Evolutionary conservation across 2,329 filamentous ascomycete species (phyloP), one percentile per base, ranked within the genome.

Genomic region (Alternaria arborescens): DNA sequence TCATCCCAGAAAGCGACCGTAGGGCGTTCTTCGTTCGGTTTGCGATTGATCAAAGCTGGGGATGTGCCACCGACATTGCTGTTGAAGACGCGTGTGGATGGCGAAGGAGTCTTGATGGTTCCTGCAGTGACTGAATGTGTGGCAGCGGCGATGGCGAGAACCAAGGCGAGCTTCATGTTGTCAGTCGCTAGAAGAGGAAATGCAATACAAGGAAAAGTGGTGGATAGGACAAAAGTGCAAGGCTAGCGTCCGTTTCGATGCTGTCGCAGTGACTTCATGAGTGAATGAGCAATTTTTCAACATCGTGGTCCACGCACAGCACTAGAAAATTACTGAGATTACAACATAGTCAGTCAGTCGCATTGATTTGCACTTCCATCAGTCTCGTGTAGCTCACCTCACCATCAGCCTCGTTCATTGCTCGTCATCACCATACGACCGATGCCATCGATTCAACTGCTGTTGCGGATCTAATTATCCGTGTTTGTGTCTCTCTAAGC

Each of bases 1-100:
- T 65, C 57, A n/a, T 62, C 60, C 32, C 52, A 67, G 47, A 67
- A 68, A 16, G 50, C 20, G 20, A 41, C 22, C 4, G 16, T 36
- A 11, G 43, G 42, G 22, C 22, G 34, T 18, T 22, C 11, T 20
- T 24, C 22, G 40, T 43, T 47, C 16, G 26, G 11, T 30, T 32
- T 28, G 30, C 16, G 44, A 28, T 24, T 47, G 16, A 6, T 32
- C 44, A 30, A 18, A 47, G 18, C 12, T 20, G 28, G 28, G 28
- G 11, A 14, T 20, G 28, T 10, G 44, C 26, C 10, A 26, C 26
- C 32, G 44, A 32, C 12, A 30, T 32, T 30, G 4, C 26, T 26
- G n/a, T 47, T 18, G 11, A 16, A 47, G 44, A 47, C 12, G 44
- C n/a, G 26, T 47, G 44, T 30, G n/a, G 44, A 20, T 10, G 44